These are phyloP conservation scores for Kodamaea laetipori DNA, from an alignment of 805 yeast species.

Conservation along the genomic window DNA sequence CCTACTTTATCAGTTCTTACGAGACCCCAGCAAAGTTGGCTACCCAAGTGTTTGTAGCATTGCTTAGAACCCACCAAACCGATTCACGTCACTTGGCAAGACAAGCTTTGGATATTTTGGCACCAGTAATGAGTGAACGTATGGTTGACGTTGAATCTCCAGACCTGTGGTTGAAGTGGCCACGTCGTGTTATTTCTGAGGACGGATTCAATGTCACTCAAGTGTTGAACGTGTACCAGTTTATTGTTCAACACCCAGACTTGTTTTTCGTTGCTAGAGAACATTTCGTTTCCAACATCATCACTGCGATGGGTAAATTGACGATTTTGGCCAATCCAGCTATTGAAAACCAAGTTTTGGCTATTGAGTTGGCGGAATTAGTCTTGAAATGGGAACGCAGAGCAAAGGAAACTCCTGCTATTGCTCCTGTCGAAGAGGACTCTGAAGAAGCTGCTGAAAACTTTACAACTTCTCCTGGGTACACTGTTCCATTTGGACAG, in stretches of 20 bases:
- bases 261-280: conserved; percentile 85
- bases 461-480: conserved; percentile 50
- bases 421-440: conserved; percentile 18
- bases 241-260: conserved; percentile 82
- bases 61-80: conserved; percentile 78
- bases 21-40: conserved; percentile 89
- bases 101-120: conserved; percentile 84
- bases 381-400: conserved; percentile 82
- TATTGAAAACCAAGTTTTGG: conserved; percentile 77
- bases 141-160: conserved; percentile 46
- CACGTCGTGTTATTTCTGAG: conserved; percentile 87
- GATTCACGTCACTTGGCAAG: conserved; percentile 83
- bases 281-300: conserved; percentile 83
- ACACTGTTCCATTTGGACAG: conserved; percentile 71
- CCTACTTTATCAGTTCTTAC: conserved; percentile 81
- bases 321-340: conserved; percentile 77
- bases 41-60: conserved; percentile 88
- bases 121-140: conserved; percentile 79
- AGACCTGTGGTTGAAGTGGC: conserved; percentile 87
- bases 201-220: conserved; percentile 86
- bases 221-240: conserved; percentile 84
- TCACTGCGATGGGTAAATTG: conserved; percentile 89
- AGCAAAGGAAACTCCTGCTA: conserved; percentile 27
- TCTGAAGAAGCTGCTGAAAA: conserved; percentile 27
- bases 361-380: conserved; percentile 86